Percentiles rank a stretch among this genome's conserved stretches.
These are phyloP conservation scores for Zygoascus hellenicus DNA, from an alignment of 1,139 yeast genomes.

Conservation along the genomic window DNA sequence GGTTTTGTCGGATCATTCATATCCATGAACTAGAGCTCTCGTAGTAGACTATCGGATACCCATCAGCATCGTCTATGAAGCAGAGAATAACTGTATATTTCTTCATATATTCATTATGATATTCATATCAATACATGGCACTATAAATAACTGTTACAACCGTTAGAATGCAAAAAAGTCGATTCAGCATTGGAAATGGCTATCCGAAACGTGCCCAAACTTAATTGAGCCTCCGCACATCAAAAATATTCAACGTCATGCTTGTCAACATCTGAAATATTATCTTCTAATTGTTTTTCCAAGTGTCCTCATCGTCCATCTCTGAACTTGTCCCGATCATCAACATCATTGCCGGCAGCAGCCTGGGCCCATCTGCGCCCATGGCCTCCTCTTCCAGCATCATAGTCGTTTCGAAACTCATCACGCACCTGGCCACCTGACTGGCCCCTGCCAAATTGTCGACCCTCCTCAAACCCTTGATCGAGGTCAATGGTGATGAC, in stretches of 20 bases:
- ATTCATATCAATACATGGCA: neutral
- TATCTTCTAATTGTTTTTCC: neutral
- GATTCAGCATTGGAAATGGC: neutral
- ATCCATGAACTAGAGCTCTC: no score
- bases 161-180: neutral
- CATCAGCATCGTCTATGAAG: no score
- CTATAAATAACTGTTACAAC: neutral
- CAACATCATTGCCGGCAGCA: conserved; percentile 10
- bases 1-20: no score
- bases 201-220: no score
- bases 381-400: conserved; percentile 54
- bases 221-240: no score
- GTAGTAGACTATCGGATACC: no score
- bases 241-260: no score
- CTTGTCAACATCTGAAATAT: no score
- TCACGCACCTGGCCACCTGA: conserved; percentile 81
- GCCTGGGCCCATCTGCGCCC: conserved; percentile 32
- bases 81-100: no score
- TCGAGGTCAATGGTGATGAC: conserved; percentile 79
- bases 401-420: conserved; percentile 51
- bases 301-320: neutral
- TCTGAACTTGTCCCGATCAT: neutral
- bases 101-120: no score
- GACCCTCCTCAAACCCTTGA: conserved; percentile 90
- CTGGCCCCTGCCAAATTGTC: conserved; percentile 90